Base-by-base conservation (phyloP, 192 early-diverging fungal species). In the Coemansia sp. region DNA sequence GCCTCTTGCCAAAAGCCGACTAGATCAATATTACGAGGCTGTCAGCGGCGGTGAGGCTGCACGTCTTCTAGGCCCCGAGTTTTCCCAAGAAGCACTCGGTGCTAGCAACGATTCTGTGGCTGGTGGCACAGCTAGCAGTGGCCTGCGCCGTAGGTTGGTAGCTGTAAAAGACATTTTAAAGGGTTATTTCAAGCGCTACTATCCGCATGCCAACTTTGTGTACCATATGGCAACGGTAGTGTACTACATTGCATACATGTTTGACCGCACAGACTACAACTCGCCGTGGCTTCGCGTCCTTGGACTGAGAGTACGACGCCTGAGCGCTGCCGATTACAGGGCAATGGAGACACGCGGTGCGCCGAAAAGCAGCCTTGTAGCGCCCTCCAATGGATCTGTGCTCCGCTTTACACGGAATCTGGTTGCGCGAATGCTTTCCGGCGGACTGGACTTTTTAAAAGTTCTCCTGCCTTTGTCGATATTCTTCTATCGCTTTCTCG, bases 401-500 rank as follows among this genome's bases (percentile, higher is more conserved):
- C 65, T 78, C 22, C 74, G 82, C 19, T 61, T 74, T 22, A 61
- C 67, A 17, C 74, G 71, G 35, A 80, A 70, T 38, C 59, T 86
- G 9, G 73, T 89, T 2, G 81, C 86, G 4, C 73, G 84, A 33
- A 69, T 85, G 29, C 64, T 79, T 23, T 33, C 63, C 2, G 74
- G 82, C 62, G 70, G 81, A 5, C 75, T 96, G 20, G 88, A 93
- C 32, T 79, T 90, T 64, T 84, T 94, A 40, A 90, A 91, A 63
- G 86, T 88, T 2, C 62, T 90, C 15, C 74, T 98, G 58, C 95
- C 95, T 23, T 86, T 94, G 83, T 89, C 91, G 0, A 92, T 98
- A 19, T 95, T 98, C 79, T 90, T 93, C 71, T 96, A 90, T 81
- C 90, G 90, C 61, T 98, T 98, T 71, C 71, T 95, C 61, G 95